phyloP scores from a whole-genome alignment of 768 basidiomycete genomes.

The Kwoniella newhampshirensis region DNA sequence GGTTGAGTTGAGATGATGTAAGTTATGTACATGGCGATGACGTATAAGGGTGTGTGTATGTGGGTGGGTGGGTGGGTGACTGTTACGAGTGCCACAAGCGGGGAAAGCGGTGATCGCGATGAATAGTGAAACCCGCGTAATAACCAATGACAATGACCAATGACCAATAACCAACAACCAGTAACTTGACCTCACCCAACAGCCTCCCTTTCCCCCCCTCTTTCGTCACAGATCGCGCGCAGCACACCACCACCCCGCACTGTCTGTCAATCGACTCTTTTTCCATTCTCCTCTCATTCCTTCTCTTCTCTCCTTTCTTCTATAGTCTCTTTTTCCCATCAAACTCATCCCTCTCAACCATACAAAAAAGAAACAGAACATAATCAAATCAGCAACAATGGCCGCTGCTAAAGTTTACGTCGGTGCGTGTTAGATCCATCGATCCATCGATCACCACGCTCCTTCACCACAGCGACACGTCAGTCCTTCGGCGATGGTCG shows the following conservation, averaged over 20 bases:
- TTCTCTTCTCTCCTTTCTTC: slow-evolving; percentile 8
- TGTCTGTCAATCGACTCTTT: not conserved
- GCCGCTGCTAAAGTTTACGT: slow-evolving; percentile 52
- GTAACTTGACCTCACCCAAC: too few relatives aligned
- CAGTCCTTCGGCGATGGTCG: too few relatives aligned
- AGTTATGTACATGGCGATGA: not conserved
- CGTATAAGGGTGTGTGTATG: not conserved
- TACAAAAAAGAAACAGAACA: slow-evolving; percentile 3
- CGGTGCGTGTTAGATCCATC: slow-evolving; percentile 34
- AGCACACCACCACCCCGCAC: not conserved
- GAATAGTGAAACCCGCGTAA: too few relatives aligned
- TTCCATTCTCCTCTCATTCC: slow-evolving; percentile 4
- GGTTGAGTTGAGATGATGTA: too few relatives aligned
- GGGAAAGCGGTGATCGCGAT: not conserved
- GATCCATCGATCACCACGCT: not conserved
- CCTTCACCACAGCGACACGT: not conserved
- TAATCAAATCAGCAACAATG: slow-evolving; percentile 17
- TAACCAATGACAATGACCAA: too few relatives aligned
- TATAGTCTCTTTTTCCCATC: slow-evolving; percentile 6
- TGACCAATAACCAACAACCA: too few relatives aligned
- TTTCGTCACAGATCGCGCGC: too few relatives aligned
- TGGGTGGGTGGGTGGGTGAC: not conserved
- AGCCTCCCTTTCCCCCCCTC: too few relatives aligned
- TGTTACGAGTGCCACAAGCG: slow-evolving; percentile 5
- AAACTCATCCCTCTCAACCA: slow-evolving; percentile 1